A percentile compares a stretch with the other conserved stretches of the same genome.
Evolutionary conservation across 2,329 filamentous ascomycete genomes (phyloP).

Genomic region (Sporothrix brasiliensis): DNA sequence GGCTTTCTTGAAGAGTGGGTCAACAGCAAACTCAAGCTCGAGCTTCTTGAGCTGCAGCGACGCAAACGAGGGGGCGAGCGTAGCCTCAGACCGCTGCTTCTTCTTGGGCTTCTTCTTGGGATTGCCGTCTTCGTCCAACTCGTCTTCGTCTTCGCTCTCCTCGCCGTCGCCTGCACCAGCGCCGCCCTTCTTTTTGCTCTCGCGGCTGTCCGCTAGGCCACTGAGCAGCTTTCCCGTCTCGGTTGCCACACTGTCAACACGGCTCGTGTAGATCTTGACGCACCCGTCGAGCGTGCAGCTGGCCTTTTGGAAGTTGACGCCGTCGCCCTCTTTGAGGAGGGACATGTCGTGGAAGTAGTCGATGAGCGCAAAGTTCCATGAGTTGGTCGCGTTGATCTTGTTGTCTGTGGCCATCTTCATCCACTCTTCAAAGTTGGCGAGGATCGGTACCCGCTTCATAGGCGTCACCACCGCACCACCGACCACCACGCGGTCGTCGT

Average conservation of each 20-base stretch:
- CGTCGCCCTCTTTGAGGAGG: conserved; percentile 89
- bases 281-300: conserved; percentile 97
- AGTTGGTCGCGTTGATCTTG: conserved; percentile 97
- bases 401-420: conserved; percentile 99
- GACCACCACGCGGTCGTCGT: conserved; percentile 62
- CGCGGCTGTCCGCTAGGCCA: conserved; percentile 85
- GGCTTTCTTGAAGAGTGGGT: conserved; percentile 98
- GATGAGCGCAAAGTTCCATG: conserved; percentile 99
- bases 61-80: conserved; percentile 83
- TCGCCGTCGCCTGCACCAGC: conserved; percentile 67
- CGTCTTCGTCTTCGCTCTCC: conserved; percentile 60
- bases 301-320: conserved; percentile 97
- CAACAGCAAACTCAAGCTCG: conserved; percentile 93
- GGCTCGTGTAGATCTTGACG: conserved; percentile 98
- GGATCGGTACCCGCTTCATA: conserved; percentile 91
- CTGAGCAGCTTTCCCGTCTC: conserved; percentile 95
- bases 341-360: conserved; percentile 99
- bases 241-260: conserved; percentile 96
- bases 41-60: conserved; percentile 95
- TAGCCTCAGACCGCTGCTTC: conserved; percentile 85
- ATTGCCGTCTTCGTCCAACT: conserved; percentile 54
- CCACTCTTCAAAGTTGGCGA: conserved; percentile 99
- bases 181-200: conserved; percentile 71
- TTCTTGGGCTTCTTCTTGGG: conserved; percentile 68
- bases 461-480: conserved; percentile 73